Conservation (phyloP, 2,329 filamentous ascomycete genomes). For the Phyllosticta paracitricarpa region DNA sequence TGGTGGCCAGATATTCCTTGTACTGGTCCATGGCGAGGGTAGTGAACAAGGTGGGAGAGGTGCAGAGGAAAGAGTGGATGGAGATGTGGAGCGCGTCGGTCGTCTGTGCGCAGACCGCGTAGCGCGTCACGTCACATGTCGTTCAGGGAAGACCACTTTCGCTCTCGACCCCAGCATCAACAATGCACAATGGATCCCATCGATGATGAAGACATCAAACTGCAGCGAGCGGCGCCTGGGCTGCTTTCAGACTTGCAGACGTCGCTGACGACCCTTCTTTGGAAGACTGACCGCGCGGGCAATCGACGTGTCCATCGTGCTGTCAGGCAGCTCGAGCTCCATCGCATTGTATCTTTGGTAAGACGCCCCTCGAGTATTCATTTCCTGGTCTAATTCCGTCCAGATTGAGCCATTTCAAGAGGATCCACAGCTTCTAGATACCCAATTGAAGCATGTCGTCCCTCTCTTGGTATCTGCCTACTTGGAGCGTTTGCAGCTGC, state of each 20-base stretch:
- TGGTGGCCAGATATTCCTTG: slow-evolving; percentile 62
- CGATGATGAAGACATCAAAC: slow-evolving; percentile 37
- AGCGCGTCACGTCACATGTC: slow-evolving; percentile 8
- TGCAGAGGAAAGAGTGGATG: background rate
- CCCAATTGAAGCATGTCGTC: slow-evolving; percentile 66
- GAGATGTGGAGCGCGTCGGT: slow-evolving; percentile 1
- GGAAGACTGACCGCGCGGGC: slow-evolving; percentile 20
- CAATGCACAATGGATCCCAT: slow-evolving; percentile 22
- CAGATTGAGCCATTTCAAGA: slow-evolving; percentile 85
- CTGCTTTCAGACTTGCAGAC: slow-evolving; percentile 21
- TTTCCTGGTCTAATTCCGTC: background rate
- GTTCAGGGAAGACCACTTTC: background rate
- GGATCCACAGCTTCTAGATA: slow-evolving; percentile 84
- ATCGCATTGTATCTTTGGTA: slow-evolving; percentile 28
- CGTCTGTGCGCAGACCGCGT: slow-evolving; percentile 1
- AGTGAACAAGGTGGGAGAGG: background rate
- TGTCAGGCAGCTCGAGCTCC: slow-evolving; percentile 31
- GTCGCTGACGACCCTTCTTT: slow-evolving; percentile 27
- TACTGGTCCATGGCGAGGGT: slow-evolving; percentile 43
- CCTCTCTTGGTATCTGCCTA: slow-evolving; percentile 67
- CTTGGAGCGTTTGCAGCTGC: slow-evolving; percentile 42
- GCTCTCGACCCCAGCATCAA: background rate
- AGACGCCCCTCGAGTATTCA: background rate
- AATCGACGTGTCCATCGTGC: slow-evolving; percentile 23
- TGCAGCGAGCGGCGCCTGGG: slow-evolving; percentile 33